Evolutionary conservation across 2,329 filamentous ascomycete species (phyloP).

Genomic region (Gliomastix tumulicola): DNA sequence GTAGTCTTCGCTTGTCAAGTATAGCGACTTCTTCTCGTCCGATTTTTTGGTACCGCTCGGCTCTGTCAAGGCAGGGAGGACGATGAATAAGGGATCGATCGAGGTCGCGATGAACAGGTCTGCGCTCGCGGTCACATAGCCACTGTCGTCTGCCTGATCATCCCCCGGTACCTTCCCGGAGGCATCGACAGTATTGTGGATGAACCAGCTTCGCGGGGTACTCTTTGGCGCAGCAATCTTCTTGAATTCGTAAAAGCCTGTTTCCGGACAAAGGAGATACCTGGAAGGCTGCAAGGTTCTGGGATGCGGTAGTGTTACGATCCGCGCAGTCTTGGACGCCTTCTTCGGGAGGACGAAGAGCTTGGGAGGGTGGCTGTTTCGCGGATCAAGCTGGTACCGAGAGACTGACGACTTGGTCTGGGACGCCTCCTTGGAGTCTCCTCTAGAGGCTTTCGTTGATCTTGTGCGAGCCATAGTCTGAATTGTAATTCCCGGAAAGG

Average conservation of each 20-base stretch:
- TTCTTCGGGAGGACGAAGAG: slow-evolving; percentile 56
- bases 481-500: too few species aligned
- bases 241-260: slow-evolving; percentile 60
- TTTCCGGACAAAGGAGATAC: slow-evolving; percentile 55
- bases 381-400: slow-evolving; percentile 20
- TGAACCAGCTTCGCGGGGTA: slow-evolving; percentile 55
- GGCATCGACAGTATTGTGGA: slow-evolving; percentile 23
- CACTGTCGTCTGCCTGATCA: slow-evolving; percentile 3
- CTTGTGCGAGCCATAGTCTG: slow-evolving; percentile 44
- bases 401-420: neutral
- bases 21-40: slow-evolving; percentile 50
- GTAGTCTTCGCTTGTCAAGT: slow-evolving; percentile 65
- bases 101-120: slow-evolving; percentile 79
- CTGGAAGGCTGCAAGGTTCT: slow-evolving; percentile 46
- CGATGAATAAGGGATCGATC: slow-evolving; percentile 76
- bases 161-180: too few species aligned
- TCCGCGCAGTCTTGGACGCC: slow-evolving; percentile 44
- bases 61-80: slow-evolving; percentile 63
- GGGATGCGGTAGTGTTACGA: slow-evolving; percentile 55
- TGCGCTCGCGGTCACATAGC: slow-evolving; percentile 51
- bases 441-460: slow-evolving; percentile 27
- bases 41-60: slow-evolving; percentile 28
- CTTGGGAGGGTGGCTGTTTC: slow-evolving; percentile 36
- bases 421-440: slow-evolving; percentile 4
- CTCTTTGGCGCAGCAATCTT: slow-evolving; percentile 44